Conservation (phyloP, 192 early-diverging fungal genomes). For the Podila horticola region DNA sequence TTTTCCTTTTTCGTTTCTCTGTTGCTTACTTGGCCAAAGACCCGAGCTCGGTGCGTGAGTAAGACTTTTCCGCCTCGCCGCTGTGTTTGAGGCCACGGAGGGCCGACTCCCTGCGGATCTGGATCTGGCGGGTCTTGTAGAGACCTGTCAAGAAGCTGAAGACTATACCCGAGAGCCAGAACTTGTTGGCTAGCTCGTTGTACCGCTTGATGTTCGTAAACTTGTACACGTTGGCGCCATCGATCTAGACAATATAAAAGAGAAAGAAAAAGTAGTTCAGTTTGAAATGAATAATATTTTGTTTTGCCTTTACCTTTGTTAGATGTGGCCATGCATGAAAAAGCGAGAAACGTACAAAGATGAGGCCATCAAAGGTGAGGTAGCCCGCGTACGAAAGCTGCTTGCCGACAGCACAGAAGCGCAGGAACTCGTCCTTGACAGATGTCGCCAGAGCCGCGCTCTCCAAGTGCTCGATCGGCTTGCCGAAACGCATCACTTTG, state of each 20-base stretch:
- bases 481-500: conserved; percentile 49
- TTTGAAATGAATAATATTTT: not conserved
- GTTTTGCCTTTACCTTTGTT: not conserved
- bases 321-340: not conserved
- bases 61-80: conserved; percentile 24
- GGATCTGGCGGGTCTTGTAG: conserved; percentile 72
- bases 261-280: not conserved
- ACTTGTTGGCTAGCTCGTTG: conserved; percentile 64
- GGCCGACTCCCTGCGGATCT: conserved; percentile 49
- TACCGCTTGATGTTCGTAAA: conserved; percentile 72
- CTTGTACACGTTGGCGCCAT: conserved; percentile 68
- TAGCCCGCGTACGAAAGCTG: conserved; percentile 69
- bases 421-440: conserved; percentile 69
- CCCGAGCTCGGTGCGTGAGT: conserved; percentile 16
- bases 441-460: conserved; percentile 57
- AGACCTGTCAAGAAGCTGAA: conserved; percentile 68
- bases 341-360: conserved; percentile 68
- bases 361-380: conserved; percentile 69
- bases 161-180: conserved; percentile 73
- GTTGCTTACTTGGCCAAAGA: conserved; percentile 21
- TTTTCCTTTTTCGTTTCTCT: not conserved
- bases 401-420: conserved; percentile 63
- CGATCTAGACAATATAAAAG: conserved; percentile 40
- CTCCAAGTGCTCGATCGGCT: conserved; percentile 73
- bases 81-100: conserved; percentile 26